phyloP scores from a whole-genome alignment of 2,329 filamentous ascomycete genomes.

The Berkeleyomyces basicola region DNA sequence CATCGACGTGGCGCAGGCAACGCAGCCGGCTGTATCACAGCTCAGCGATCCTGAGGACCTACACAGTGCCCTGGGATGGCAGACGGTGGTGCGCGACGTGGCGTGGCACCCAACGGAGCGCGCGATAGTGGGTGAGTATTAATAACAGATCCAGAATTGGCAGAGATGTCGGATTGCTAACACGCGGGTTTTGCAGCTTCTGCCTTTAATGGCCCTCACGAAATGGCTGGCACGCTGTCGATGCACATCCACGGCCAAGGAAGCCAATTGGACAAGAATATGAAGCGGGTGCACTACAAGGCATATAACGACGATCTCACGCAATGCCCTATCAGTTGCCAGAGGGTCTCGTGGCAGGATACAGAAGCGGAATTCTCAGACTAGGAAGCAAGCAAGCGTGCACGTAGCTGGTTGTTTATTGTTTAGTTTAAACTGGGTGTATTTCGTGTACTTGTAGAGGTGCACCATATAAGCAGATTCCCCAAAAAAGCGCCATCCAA shows the following conservation, averaged over 20 bases:
- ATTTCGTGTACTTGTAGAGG: background rate
- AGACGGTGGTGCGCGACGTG: conserved; percentile 69
- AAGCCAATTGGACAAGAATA: conserved; percentile 40
- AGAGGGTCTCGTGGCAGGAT: background rate
- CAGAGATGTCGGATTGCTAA: background rate
- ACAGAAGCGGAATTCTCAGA: background rate
- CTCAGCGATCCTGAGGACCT: conserved; percentile 35
- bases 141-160: background rate
- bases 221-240: conserved; percentile 23
- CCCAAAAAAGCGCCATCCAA: conserved; percentile 7
- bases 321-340: background rate
- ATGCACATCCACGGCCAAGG: conserved; percentile 48
- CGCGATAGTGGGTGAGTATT: conserved; percentile 46
- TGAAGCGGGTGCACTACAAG: conserved; percentile 23
- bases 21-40: no score
- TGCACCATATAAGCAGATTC: conserved; percentile 4
- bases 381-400: background rate
- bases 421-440: background rate
- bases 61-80: conserved; percentile 32
- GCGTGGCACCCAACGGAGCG: conserved; percentile 82
- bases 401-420: background rate
- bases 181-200: conserved; percentile 40
- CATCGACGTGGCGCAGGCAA: conserved; percentile 62
- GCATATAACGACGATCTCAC: background rate
- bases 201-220: conserved; percentile 49